phyloP scores from a whole-genome alignment of 306 rosid species.

The Coriaria nepalensis region DNA sequence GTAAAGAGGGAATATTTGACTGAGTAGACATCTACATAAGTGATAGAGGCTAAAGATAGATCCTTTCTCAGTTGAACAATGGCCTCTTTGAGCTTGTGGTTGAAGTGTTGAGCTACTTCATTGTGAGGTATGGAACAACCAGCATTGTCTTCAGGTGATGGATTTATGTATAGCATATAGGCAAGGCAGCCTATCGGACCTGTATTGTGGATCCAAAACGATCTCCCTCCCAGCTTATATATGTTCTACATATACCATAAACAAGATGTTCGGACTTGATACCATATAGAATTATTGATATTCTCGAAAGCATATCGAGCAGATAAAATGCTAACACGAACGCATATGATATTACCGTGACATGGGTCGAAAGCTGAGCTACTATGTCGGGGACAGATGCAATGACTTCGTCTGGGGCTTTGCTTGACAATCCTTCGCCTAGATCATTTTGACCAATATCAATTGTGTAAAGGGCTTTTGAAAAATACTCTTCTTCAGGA shows the following conservation, averaged over 20 bases:
- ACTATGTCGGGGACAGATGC: conserved; percentile 6
- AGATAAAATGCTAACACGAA: not conserved
- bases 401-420: not conserved
- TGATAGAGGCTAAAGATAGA: conserved; percentile 53
- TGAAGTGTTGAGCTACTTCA: conserved; percentile 54
- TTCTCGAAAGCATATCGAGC: not conserved
- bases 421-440: not conserved
- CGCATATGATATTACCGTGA: not conserved
- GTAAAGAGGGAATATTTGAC: conserved; percentile 39
- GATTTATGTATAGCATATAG: not conserved
- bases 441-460: conserved; percentile 19
- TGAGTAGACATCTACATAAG: conserved; percentile 66
- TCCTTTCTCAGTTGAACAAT: conserved; percentile 33
- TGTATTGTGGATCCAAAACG: conserved; percentile 33
- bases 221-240: conserved; percentile 24
- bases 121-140: conserved; percentile 49
- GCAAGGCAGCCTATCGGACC: conserved; percentile 39
- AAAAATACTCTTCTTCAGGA: conserved; percentile 11
- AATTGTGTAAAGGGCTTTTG: conserved; percentile 9
- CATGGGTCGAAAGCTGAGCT: not conserved
- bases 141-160: conserved; percentile 19
- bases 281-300: too few species aligned
- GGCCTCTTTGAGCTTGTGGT: conserved; percentile 21
- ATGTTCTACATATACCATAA: conserved; percentile 6
- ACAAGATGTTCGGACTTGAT: not conserved